phyloP scores from a whole-genome alignment of 2,329 filamentous ascomycete species.

The Hirsutella minnesotensis region DNA sequence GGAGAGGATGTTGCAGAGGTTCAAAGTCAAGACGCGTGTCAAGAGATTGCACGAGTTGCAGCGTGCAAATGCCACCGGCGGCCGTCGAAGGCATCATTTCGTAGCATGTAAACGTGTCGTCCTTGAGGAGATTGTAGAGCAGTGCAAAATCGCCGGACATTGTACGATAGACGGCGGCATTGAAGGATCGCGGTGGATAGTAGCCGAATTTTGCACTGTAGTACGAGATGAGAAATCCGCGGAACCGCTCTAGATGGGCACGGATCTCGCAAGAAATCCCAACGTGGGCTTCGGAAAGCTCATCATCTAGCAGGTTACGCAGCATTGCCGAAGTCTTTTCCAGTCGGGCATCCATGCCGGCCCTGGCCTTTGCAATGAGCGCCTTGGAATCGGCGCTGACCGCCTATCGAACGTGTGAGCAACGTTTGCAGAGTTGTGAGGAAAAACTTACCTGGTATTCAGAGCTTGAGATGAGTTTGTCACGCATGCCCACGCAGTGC shows the following conservation, averaged over 20 bases:
- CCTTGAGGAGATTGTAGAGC: constrained; percentile 60
- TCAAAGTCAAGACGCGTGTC: constrained; percentile 47
- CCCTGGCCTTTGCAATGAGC: constrained; percentile 49
- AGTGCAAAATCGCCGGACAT: constrained; percentile 61
- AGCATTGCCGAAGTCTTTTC: constrained; percentile 45
- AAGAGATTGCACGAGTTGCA: constrained; percentile 57
- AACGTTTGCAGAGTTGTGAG: not conserved
- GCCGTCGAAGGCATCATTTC: constrained; percentile 40
- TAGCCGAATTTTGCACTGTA: constrained; percentile 58
- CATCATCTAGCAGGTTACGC: constrained; percentile 57
- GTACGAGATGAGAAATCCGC: constrained; percentile 53
- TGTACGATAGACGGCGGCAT: constrained; percentile 36
- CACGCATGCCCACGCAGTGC: constrained; percentile 70
- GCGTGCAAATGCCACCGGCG: constrained; percentile 56
- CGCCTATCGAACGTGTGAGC: constrained; percentile 23
- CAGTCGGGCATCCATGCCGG: constrained; percentile 55
- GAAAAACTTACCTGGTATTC: constrained; percentile 47
- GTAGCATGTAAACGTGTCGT: constrained; percentile 39
- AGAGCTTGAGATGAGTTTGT: constrained; percentile 39
- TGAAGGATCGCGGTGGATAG: constrained; percentile 49
- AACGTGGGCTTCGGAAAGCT: constrained; percentile 54
- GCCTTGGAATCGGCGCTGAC: constrained; percentile 44
- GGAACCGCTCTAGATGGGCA: constrained; percentile 61
- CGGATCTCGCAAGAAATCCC: constrained; percentile 49
- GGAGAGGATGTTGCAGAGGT: constrained; percentile 52